Conservation (phyloP, 208 protist species). For the Vickermania spadyakhi region DNA sequence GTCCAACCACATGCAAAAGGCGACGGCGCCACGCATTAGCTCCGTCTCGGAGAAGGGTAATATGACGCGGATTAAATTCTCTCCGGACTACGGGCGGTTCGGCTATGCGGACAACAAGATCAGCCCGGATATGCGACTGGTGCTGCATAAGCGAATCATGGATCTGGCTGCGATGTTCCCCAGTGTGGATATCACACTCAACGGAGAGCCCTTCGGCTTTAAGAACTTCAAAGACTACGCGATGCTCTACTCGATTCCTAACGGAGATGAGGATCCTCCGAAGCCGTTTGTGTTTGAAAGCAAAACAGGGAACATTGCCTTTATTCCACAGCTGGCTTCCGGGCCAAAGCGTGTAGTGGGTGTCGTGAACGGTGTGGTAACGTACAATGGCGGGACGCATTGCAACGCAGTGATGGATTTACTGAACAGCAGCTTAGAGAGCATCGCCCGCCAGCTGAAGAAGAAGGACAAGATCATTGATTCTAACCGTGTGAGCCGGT, state of each 20-base stretch:
- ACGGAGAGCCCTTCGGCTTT: slow-evolving; percentile 92
- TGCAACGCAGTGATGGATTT: slow-evolving; percentile 94
- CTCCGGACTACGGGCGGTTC: slow-evolving; percentile 87
- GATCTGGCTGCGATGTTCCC: slow-evolving; percentile 91
- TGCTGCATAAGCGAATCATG: slow-evolving; percentile 89
- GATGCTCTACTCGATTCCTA: slow-evolving; percentile 53
- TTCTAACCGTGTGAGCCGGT: slow-evolving; percentile 92
- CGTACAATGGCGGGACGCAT: slow-evolving; percentile 98
- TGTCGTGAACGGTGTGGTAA: slow-evolving; percentile 99
- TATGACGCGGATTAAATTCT: slow-evolving; percentile 79
- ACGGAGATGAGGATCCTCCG: slow-evolving; percentile 31
- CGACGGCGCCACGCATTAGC: slow-evolving; percentile 84
- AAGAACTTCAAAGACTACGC: slow-evolving; percentile 96
- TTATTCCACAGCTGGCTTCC: slow-evolving; percentile 82
- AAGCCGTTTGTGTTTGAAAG: slow-evolving; percentile 71
- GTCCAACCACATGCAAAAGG: slow-evolving; percentile 96
- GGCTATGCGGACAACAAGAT: slow-evolving; percentile 55
- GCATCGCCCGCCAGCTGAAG: slow-evolving; percentile 47
- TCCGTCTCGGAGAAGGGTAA: slow-evolving; percentile 29
- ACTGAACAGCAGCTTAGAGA: slow-evolving; percentile 59
- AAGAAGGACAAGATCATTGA: slow-evolving; percentile 86
- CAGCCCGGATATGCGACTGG: slow-evolving; percentile 74
- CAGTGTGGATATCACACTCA: slow-evolving; percentile 92
- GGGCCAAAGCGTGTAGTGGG: slow-evolving; percentile 92
- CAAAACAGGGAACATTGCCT: slow-evolving; percentile 48